Conservation (phyloP, 2,329 filamentous ascomycete genomes). For the Clarireedia monteithiana region DNA sequence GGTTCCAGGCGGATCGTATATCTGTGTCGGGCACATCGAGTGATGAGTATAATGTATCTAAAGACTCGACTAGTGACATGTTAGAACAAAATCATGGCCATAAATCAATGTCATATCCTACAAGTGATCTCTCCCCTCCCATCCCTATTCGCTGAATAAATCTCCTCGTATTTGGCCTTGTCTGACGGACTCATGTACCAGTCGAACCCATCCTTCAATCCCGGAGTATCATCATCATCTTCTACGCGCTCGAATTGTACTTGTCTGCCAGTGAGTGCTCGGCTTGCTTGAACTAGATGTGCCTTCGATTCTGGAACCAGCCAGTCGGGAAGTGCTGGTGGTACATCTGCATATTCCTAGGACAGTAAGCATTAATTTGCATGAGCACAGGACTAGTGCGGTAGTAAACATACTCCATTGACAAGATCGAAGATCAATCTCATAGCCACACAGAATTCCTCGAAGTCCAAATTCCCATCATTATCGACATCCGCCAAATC, state of each 20-base stretch:
- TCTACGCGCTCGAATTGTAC: constrained; percentile 80
- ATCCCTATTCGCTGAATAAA: constrained; percentile 89
- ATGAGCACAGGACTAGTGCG: not conserved
- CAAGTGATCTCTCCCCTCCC: constrained; percentile 76
- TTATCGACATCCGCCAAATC: constrained; percentile 95
- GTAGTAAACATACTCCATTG: constrained; percentile 62
- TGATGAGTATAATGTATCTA: constrained; percentile 78
- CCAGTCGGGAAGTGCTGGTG: constrained; percentile 81
- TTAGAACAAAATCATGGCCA: not conserved
- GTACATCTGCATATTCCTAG: constrained; percentile 87
- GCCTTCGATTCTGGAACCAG: constrained; percentile 92
- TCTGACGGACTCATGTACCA: constrained; percentile 97
- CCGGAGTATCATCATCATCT: constrained; percentile 72
- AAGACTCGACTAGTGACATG: constrained; percentile 53
- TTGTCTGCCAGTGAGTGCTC: constrained; percentile 71
- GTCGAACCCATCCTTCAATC: constrained; percentile 93
- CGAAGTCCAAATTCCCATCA: constrained; percentile 95
- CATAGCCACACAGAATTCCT: constrained; percentile 99
- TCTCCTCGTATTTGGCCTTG: constrained; percentile 92
- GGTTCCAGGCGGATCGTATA: constrained; percentile 88
- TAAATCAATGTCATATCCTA: constrained; percentile 35
- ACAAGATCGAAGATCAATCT: constrained; percentile 93
- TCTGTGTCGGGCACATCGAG: constrained; percentile 70
- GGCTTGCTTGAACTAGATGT: constrained; percentile 76
- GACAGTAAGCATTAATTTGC: not conserved